phyloP scores from a whole-genome alignment of 1,284 basidiomycete genomes.

The Tylopilus sp. region DNA sequence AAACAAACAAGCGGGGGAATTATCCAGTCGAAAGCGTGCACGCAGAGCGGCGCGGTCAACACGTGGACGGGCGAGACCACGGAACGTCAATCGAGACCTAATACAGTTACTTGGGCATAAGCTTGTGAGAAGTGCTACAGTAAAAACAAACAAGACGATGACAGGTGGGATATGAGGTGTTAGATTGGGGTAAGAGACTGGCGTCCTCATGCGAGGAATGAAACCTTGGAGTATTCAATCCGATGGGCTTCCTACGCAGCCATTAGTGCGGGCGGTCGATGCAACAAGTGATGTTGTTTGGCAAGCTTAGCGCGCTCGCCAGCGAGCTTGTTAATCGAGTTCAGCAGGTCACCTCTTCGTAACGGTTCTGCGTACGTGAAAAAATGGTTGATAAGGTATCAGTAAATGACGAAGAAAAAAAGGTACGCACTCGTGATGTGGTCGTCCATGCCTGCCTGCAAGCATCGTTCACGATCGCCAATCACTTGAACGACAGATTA shows the following conservation, averaged over 20 bases:
- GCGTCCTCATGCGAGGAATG: not conserved
- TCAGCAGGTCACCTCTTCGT: slow-evolving; percentile 67
- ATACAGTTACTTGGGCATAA: slow-evolving; percentile 8
- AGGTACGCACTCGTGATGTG: slow-evolving; percentile 66
- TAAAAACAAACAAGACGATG: slow-evolving; percentile 6
- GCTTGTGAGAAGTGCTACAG: slow-evolving; percentile 14
- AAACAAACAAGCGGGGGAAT: not conserved
- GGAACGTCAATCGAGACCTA: slow-evolving; percentile 2
- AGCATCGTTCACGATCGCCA: slow-evolving; percentile 88
- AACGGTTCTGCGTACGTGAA: slow-evolving; percentile 53
- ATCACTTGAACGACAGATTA: slow-evolving; percentile 60
- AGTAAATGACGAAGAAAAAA: not conserved
- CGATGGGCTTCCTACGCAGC: slow-evolving; percentile 14
- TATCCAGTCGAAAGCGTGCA: too few species aligned
- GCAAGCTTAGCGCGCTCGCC: slow-evolving; percentile 38
- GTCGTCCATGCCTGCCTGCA: slow-evolving; percentile 85
- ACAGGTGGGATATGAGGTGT: slow-evolving; percentile 18
- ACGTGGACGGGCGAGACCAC: not conserved
- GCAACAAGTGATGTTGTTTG: slow-evolving; percentile 32
- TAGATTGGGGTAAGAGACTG: slow-evolving; percentile 5
- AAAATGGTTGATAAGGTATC: slow-evolving; percentile 3
- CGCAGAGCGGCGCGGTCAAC: not conserved
- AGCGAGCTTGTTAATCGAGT: slow-evolving; percentile 72
- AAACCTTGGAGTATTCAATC: slow-evolving; percentile 1
- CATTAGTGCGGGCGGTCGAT: slow-evolving; percentile 33